Conservation (phyloP, 345 rosid species). For the Capsella bursapastoris region DNA sequence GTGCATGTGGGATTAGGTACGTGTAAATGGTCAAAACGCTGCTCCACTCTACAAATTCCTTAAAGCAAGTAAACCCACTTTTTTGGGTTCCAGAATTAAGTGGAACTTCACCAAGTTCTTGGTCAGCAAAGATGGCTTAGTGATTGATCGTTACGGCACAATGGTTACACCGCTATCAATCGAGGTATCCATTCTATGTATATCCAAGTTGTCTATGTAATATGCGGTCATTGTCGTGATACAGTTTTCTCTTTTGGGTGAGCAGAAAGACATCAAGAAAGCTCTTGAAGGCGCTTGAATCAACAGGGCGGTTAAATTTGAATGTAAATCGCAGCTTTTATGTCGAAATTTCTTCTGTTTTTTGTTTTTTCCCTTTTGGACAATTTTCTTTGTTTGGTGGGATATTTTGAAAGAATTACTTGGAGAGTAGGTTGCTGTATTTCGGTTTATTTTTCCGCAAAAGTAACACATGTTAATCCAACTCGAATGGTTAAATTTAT, state of each 20-base stretch:
- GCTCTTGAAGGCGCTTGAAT: conserved; percentile 36
- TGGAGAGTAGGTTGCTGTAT: not conserved
- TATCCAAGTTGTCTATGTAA: not conserved
- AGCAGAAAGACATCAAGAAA: conserved; percentile 43
- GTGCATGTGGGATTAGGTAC: conserved; percentile 53
- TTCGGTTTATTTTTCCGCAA: not conserved
- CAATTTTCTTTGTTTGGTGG: conserved; percentile 10
- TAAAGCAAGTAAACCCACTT: conserved; percentile 63
- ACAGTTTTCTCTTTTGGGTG: not conserved
- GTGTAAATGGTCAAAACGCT: conserved; percentile 72
- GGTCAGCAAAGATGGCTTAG: conserved; percentile 67
- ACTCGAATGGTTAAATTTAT: not conserved
- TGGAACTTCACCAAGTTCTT: conserved; percentile 97
- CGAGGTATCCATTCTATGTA: conserved; percentile 64
- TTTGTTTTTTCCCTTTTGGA: not conserved
- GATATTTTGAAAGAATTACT: not conserved
- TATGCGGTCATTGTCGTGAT: conserved; percentile 23
- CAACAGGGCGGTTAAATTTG: not conserved
- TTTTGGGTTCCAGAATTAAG: conserved; percentile 73
- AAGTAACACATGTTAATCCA: not conserved
- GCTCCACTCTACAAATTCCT: conserved; percentile 81
- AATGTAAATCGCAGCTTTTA: conserved; percentile 5
- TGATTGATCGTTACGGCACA: conserved; percentile 64
- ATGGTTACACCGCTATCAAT: conserved; percentile 63
- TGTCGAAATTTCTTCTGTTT: not conserved